phyloP scores from a whole-genome alignment of 495 filamentous ascomycete species.

The Clavariopsis aquatica region DNA sequence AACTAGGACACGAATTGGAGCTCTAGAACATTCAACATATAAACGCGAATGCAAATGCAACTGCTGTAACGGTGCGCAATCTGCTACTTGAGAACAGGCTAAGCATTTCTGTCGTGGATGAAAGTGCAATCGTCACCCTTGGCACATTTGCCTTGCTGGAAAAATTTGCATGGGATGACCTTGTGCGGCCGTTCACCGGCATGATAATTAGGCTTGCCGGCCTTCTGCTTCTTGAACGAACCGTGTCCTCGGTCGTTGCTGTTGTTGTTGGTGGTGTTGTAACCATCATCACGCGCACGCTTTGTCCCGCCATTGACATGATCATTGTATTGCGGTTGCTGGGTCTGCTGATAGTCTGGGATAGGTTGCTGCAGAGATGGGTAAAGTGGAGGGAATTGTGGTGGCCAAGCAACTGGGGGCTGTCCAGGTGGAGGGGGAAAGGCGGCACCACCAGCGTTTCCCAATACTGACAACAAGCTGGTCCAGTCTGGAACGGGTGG shows the following conservation, averaged over 20 bases:
- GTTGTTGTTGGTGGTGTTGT: conserved; percentile 1
- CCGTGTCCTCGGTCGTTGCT: conserved; percentile 17
- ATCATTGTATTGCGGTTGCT: conserved; percentile 11
- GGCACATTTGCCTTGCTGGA: conserved; percentile 71
- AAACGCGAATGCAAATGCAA: background rate
- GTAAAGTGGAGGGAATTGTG: conserved; percentile 6
- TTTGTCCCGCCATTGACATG: conserved; percentile 17
- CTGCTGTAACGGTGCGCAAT: background rate
- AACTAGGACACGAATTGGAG: background rate
- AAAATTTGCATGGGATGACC: conserved; percentile 69
- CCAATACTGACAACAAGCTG: background rate
- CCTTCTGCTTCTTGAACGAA: conserved; percentile 32
- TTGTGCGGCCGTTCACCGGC: conserved; percentile 33
- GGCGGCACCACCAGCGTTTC: background rate
- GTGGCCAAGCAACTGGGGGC: conserved; percentile 1
- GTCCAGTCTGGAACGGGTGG: background rate
- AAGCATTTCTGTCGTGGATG: conserved; percentile 58
- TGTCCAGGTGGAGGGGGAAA: conserved; percentile 1
- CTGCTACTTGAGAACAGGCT: background rate
- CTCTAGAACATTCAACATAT: background rate
- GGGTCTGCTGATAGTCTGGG: background rate
- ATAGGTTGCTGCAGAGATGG: conserved; percentile 9
- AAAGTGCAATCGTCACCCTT: conserved; percentile 88
- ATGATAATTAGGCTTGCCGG: conserved; percentile 12
- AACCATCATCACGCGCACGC: conserved; percentile 9